Evolutionary conservation across 176 grass and related monocot genomes (phyloP).

Genomic region (Hyparrhenia diplandra): DNA sequence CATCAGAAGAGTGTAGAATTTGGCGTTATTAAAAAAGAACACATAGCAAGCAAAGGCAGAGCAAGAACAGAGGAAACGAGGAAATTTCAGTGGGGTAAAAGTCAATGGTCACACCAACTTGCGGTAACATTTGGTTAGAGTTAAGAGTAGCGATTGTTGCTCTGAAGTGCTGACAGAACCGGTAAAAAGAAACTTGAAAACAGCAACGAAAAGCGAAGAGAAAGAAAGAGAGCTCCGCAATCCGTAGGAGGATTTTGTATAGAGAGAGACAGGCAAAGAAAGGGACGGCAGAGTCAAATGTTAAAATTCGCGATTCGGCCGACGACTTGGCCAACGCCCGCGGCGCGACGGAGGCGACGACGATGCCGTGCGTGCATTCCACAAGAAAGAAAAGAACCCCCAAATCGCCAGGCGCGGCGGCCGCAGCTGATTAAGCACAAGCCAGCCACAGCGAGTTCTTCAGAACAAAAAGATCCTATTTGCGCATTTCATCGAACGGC

Average conservation of each 20-base stretch:
- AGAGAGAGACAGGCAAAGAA: neutral
- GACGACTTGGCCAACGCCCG: constrained; percentile 7
- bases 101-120: neutral
- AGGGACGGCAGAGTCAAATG: neutral
- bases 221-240: neutral
- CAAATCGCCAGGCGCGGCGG: neutral
- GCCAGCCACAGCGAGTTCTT: neutral
- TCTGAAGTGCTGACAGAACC: neutral
- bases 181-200: neutral
- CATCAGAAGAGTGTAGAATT: neutral
- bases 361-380: neutral
- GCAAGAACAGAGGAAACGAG: neutral
- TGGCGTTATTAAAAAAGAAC: neutral
- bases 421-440: neutral
- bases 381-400: neutral
- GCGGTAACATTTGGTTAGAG: neutral
- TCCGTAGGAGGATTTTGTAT: neutral
- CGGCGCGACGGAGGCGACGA: constrained; percentile 3
- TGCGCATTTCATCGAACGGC: neutral
- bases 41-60: neutral
- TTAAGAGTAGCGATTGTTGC: neutral
- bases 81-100: neutral
- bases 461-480: neutral
- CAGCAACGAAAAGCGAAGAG: neutral
- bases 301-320: neutral